A percentile compares a stretch with the other conserved stretches of the same genome.
Conservation (phyloP, 2,329 filamentous ascomycete genomes). For the Madurella mycetomatis region DNA sequence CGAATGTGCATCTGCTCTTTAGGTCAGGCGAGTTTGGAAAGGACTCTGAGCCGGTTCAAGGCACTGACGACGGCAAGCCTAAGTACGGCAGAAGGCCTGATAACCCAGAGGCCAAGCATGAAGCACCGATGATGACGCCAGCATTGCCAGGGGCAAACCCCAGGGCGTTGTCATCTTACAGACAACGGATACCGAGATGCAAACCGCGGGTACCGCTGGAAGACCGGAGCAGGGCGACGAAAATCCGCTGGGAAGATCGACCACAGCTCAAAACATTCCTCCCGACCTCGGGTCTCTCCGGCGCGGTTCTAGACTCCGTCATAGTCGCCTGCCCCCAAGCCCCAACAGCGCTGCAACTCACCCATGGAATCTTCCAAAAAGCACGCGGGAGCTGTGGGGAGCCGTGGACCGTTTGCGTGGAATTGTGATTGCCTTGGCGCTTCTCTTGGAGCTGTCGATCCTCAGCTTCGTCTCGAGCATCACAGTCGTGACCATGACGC, state of each 20-base stretch:
- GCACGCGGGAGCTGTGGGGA: slow-evolving; percentile 11
- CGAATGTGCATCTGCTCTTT: not conserved
- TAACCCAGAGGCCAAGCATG: not conserved
- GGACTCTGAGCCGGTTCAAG: not conserved
- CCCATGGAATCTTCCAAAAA: not conserved
- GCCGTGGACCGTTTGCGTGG: slow-evolving; percentile 11
- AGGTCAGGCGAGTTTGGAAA: not conserved
- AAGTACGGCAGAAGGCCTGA: not conserved
- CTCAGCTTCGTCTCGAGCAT: slow-evolving; percentile 16
- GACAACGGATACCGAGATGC: not conserved
- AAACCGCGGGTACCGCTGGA: slow-evolving; percentile 30
- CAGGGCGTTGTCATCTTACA: not conserved
- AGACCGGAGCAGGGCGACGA: not conserved
- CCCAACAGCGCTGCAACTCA: slow-evolving; percentile 29
- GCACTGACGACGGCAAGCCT: not conserved
- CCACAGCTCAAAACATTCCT: not conserved
- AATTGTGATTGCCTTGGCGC: slow-evolving; percentile 3
- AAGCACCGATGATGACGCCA: not conserved
- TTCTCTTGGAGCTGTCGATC: slow-evolving; percentile 11
- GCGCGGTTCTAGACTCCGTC: slow-evolving; percentile 18
- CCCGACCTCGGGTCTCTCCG: slow-evolving; percentile 34
- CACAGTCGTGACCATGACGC: slow-evolving; percentile 8
- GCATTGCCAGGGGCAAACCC: not conserved
- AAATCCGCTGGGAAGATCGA: not conserved
- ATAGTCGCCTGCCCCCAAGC: slow-evolving; percentile 34